Evolutionary conservation across 2,329 filamentous ascomycete species (phyloP), one percentile per base, ranked within the genome.

Genomic region (Gremmenia infestans): DNA sequence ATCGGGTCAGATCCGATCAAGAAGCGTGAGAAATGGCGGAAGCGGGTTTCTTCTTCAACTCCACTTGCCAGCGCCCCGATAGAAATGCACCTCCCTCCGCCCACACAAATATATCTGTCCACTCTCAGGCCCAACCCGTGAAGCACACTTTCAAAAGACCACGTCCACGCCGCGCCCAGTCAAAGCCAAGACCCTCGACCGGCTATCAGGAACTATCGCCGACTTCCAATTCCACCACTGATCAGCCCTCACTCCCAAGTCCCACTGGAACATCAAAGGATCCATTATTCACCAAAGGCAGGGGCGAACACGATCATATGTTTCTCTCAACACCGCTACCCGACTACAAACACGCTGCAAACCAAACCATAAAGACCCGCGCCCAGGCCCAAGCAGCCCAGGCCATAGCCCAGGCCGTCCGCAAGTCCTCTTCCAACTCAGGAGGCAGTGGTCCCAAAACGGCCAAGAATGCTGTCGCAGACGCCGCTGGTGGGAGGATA

Each of bases 271-370:
- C 39, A 32, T 15, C 37, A 15, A 40, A 17, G n/a, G 15, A 15
- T 17, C 37, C 39, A 23, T 19, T 47, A 47, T 35, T 50, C n/a
- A 46, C 55, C 14, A 19, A 39, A 15, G 52, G 56, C 42, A 37
- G 55, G 19, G 32, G 36, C 47, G 52, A 50, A 43, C 55, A 57
- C 60, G 59, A 66, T 65, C 58, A 61, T 58, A 69, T 69, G 67
- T 57, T 48, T 54, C 65, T 65, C 53, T 63, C 62, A 45, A 67
- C 64, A 54, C 66, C 66, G 43, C 55, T 67, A 42, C 58, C 61
- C 50, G 64, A 69, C 59, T 67, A 65, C 60, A 65, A 63, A 60
- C 64, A 63, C 55, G 52, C 62, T 47, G 64, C 66, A 43, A 68
- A 66, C 53, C 66, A 67, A 55, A 61, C 60, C 51, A 63, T 49